Conservation (phyloP, 805 yeast species). For the Candida ulmi region DNA sequence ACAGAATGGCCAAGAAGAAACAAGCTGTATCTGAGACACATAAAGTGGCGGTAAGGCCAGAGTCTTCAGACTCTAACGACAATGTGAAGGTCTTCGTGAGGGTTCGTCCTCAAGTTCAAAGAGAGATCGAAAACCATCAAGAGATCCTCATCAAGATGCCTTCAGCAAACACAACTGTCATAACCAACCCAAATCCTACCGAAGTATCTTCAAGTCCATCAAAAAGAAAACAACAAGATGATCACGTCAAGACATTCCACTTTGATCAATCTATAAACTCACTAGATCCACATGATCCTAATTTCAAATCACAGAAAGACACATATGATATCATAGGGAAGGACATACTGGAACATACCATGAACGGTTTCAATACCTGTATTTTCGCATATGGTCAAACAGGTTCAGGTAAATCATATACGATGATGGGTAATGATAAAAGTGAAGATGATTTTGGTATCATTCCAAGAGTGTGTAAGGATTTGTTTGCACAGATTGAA, state of each 20-base stretch:
- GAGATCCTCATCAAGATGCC: slow-evolving; percentile 17
- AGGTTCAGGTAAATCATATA: slow-evolving; percentile 77
- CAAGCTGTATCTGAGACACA: no score
- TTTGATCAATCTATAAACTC: slow-evolving; percentile 55
- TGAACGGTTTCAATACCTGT: slow-evolving; percentile 69
- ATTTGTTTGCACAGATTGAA: slow-evolving; percentile 40
- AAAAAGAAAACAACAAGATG: slow-evolving; percentile 5
- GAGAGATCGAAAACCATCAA: slow-evolving; percentile 14
- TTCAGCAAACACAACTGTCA: slow-evolving; percentile 7
- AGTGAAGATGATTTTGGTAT: slow-evolving; percentile 57
- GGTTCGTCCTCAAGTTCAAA: slow-evolving; percentile 37
- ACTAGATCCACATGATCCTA: slow-evolving; percentile 24
- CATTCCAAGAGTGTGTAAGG: slow-evolving; percentile 55
- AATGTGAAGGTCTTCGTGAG: slow-evolving; percentile 47
- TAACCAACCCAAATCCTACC: slow-evolving; percentile 7
- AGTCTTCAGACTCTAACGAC: not conserved
- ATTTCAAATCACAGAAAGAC: slow-evolving; percentile 40
- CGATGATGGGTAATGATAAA: slow-evolving; percentile 59
- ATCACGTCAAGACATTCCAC: slow-evolving; percentile 29
- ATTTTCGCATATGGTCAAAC: slow-evolving; percentile 81
- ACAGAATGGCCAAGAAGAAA: no score
- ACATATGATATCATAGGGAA: slow-evolving; percentile 53
- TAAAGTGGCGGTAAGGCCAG: no score
- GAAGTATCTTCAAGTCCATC: slow-evolving; percentile 10
- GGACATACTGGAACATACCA: slow-evolving; percentile 53